Percentiles rank a stretch among this genome's conserved stretches.
phyloP scores from a whole-genome alignment of 768 basidiomycete species.

The Austroboletus eburneus region DNA sequence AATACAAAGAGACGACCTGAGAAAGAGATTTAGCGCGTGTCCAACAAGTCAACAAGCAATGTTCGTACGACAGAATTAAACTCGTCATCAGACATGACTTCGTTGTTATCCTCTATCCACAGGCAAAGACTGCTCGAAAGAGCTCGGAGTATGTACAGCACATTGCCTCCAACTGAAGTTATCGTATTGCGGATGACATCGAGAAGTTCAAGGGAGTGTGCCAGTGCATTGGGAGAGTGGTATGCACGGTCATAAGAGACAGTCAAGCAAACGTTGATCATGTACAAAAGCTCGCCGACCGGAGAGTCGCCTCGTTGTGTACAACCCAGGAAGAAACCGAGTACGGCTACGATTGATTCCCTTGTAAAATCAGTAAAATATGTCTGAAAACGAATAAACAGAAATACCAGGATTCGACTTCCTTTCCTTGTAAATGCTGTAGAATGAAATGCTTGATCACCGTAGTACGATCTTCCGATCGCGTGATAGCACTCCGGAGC shows the following conservation, averaged over 20 bases:
- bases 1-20: conserved; percentile 41
- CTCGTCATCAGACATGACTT: conserved; percentile 39
- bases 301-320: conserved; percentile 10
- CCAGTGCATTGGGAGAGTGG: conserved; percentile 22
- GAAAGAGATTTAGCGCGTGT: neutral
- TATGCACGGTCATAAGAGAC: conserved; percentile 31
- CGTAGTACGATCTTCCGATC: conserved; percentile 6
- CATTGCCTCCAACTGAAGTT: conserved; percentile 19
- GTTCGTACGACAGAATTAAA: conserved; percentile 45
- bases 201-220: conserved; percentile 36
- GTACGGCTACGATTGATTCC: conserved; percentile 17
- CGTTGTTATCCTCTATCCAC: conserved; percentile 51
- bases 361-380: conserved; percentile 15
- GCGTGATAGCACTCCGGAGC: conserved; percentile 30
- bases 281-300: conserved; percentile 21
- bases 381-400: neutral
- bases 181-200: conserved; percentile 33
- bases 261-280: conserved; percentile 30
- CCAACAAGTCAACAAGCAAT: conserved; percentile 1
- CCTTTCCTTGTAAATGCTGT: conserved; percentile 11
- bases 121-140: conserved; percentile 38
- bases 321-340: conserved; percentile 15
- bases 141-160: conserved; percentile 33
- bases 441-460: conserved; percentile 15
- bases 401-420: conserved; percentile 21